Base-by-base conservation (phyloP, 805 yeast genomes). In the Wickerhamomyces ciferrii region DNA sequence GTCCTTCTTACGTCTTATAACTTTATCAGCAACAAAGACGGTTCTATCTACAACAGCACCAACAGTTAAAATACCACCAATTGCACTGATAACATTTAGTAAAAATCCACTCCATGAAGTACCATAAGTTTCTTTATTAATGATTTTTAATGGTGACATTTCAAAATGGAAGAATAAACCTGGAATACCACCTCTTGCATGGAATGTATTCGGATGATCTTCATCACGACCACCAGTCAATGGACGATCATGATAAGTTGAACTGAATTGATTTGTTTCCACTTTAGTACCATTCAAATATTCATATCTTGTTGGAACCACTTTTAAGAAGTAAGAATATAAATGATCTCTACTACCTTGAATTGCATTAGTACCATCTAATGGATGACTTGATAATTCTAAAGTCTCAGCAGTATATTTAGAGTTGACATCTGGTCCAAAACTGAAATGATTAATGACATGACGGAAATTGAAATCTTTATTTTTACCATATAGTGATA, bases 61-160 rank as follows among this genome's bases (percentile, higher is more conserved):
- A 24, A 92, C 90, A 24, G 97, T 91, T 48, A 94, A 71, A 11
- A 94, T 90, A 42, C 98, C 97, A 10, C 97, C 98, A 37, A 92
- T 76, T 8, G 95, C 88, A 46, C 96, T 85, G 53, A 94, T 80
- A 24, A 87, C 87, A 32, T 91, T 89, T 48, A 90, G 69, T 23
- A 89, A 58, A 61, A 91, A 90, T 2, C 90, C 87, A 27, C 91
- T 83, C 83, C 94, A 86, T 2, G 94, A 76, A 61, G 83, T 84
- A 17, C 64, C 62, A 48, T 72, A 72, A 42, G 68, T 82, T 65
- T 94, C 95, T 48, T 79, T 75, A 67, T 92, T 89, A 59, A 91
- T 87, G 43, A 94, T 90, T 62, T 90, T 89, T 72, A 94, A 73
- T 11, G 98, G 96, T 47, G 96, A 83, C 64, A 94, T 90, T 59